phyloP scores from a whole-genome alignment of 2,329 filamentous ascomycete genomes.

The Tolypocladium guangdongense region DNA sequence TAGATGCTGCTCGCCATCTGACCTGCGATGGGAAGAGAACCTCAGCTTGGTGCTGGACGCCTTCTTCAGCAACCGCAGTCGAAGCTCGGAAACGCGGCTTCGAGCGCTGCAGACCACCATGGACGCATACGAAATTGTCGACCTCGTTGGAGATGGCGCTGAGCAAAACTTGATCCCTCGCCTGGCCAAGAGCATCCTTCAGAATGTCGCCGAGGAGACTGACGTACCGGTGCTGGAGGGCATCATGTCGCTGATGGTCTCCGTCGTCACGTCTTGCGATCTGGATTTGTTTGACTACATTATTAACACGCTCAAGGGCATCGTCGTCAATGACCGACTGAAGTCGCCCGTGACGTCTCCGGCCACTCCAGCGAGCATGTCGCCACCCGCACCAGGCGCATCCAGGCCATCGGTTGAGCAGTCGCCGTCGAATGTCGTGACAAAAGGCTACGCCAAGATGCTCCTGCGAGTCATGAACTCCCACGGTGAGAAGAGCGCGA shows the following conservation, averaged over 20 bases:
- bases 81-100: slow-evolving; percentile 51
- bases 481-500: slow-evolving; percentile 52
- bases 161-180: slow-evolving; percentile 45
- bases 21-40: slow-evolving; percentile 56
- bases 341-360: slow-evolving; percentile 29
- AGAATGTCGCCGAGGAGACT: slow-evolving; percentile 49
- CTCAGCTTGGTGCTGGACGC: slow-evolving; percentile 47
- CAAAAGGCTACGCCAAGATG: slow-evolving; percentile 60
- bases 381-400: slow-evolving; percentile 10
- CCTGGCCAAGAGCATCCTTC: slow-evolving; percentile 50
- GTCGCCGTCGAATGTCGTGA: slow-evolving; percentile 60
- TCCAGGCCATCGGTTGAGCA: slow-evolving; percentile 18
- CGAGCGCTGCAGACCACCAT: slow-evolving; percentile 50
- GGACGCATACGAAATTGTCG: slow-evolving; percentile 47
- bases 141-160: slow-evolving; percentile 46
- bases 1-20: slow-evolving; percentile 60
- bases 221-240: slow-evolving; percentile 55
- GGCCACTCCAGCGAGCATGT: slow-evolving; percentile 11
- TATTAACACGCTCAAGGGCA: slow-evolving; percentile 37
- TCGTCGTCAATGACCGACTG: slow-evolving; percentile 37
- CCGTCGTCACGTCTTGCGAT: slow-evolving; percentile 50
- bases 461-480: slow-evolving; percentile 64
- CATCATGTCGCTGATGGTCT: slow-evolving; percentile 52
- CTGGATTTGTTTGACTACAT: slow-evolving; percentile 48
- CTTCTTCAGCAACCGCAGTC: slow-evolving; percentile 51